phyloP scores from a whole-genome alignment of 306 rosid genomes.

The Trifolium dubium region DNA sequence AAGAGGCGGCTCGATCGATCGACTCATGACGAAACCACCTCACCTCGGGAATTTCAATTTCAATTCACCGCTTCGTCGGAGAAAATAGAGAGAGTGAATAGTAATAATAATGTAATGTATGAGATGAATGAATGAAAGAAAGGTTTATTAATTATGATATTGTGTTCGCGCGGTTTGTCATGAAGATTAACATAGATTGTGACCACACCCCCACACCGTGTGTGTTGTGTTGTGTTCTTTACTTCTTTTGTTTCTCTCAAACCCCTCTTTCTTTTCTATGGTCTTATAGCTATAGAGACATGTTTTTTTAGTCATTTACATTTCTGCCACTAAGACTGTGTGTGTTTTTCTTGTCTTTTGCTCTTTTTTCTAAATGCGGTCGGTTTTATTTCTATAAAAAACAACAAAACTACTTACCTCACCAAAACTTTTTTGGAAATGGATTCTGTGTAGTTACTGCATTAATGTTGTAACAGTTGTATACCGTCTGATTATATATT shows the following conservation, averaged over 20 bases:
- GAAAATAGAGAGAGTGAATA: not conserved
- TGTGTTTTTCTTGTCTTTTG: not conserved
- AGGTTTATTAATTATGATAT: not conserved
- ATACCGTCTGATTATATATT: too few species aligned
- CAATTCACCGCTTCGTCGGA: not conserved
- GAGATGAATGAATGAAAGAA: not conserved
- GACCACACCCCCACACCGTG: not conserved
- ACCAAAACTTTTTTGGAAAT: too few species aligned
- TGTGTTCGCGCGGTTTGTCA: slow-evolving; percentile 5
- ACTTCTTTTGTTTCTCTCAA: not conserved
- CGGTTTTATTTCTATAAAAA: too few species aligned
- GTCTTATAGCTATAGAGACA: not conserved
- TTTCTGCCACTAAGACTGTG: not conserved
- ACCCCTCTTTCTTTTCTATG: slow-evolving; percentile 6
- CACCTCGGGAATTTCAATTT: not conserved
- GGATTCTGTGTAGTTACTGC: too few species aligned
- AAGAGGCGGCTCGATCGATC: slow-evolving; percentile 62
- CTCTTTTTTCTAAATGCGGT: too few species aligned
- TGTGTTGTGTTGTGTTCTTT: not conserved
- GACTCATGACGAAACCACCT: slow-evolving; percentile 37
- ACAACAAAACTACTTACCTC: too few species aligned
- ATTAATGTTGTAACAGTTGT: too few species aligned
- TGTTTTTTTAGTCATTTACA: not conserved
- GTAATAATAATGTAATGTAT: not conserved
- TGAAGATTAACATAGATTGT: slow-evolving; percentile 8